Evolutionary conservation across 768 basidiomycete genomes (phyloP), one percentile per base, ranked within the genome.

Genomic region (Suillus cothurnatus): DNA sequence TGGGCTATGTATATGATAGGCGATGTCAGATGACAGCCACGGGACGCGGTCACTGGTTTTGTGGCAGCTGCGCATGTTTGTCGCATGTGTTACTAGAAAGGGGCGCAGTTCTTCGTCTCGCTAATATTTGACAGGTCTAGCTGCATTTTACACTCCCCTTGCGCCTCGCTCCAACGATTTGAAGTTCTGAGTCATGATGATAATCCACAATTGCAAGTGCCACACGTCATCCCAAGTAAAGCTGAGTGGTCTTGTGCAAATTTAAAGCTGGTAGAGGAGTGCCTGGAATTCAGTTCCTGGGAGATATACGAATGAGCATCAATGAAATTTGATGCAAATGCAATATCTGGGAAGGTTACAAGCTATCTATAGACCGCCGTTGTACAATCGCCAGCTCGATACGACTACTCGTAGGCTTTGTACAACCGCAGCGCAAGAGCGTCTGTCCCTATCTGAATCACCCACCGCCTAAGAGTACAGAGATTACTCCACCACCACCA

Each of bases 341-440:
- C 36, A 38, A 52, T 26, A 58, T 58, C 23, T 58, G 36, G 36
- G 17, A 58, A 58, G 23, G 32, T 58, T 58, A 31, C 58, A 59
- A 26, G 38, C 26, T 41, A 59, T 59, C 11, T 28, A 21, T 41
- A 59, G 58, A 41, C 19, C 11, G 26, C 39, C 26, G 19, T 38
- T 14, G 26, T 59, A 28, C 57, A 58, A 58, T 59, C 19, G 17
- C 38, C 38, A 58, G 23, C 26, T n/a, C 5, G 17, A 38, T 36
- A 9, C n/a, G 50, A 52, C 28, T 53, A 7, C 34, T 34, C 34
- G 34, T 34, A 34, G 34, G 9, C 23, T 59, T n/a, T 19, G 19
- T 59, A 59, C 58, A 59, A 41, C 39, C 19, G 26, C 26, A 21
- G 38, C 26, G 14, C 19, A 58, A 28, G 8, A 58, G 36, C 26